A percentile compares a stretch with the other conserved stretches of the same genome.
Evolutionary conservation across 1,284 basidiomycete genomes (phyloP).

Genomic region (Cryptococcus sp.): DNA sequence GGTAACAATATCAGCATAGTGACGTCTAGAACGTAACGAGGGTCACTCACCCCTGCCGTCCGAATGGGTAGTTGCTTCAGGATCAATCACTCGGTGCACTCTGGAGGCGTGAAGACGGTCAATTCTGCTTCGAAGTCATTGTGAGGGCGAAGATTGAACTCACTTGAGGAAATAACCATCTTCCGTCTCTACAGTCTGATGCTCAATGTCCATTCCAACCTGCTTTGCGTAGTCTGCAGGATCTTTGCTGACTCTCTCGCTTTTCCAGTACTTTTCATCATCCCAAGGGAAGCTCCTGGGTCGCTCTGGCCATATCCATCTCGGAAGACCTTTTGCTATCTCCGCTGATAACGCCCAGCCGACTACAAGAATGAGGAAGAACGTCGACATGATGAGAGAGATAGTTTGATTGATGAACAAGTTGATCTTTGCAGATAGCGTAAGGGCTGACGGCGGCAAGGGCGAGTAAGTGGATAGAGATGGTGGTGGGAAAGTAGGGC

Average conservation of each 20-base stretch:
- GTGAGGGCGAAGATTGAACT: constrained; percentile 16
- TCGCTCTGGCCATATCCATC: constrained; percentile 37
- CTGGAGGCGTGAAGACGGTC: constrained; percentile 26
- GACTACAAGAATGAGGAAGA: constrained; percentile 57
- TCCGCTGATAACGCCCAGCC: constrained; percentile 51
- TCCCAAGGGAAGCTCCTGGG: constrained; percentile 58
- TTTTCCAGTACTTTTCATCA: constrained; percentile 56
- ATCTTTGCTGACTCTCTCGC: constrained; percentile 59
- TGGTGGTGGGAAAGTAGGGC: constrained; percentile 53
- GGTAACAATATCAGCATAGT: background rate
- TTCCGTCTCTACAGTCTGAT: constrained; percentile 62
- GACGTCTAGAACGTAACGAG: background rate
- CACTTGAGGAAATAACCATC: constrained; percentile 61
- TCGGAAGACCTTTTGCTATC: constrained; percentile 38
- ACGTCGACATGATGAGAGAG: constrained; percentile 57
- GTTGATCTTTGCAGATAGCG: constrained; percentile 38
- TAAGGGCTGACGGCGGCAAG: constrained; percentile 38
- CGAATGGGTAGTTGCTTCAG: constrained; percentile 50
- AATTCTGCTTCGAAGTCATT: background rate
- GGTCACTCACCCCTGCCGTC: constrained; percentile 52
- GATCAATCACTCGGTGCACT: constrained; percentile 60
- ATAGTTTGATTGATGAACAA: constrained; percentile 56
- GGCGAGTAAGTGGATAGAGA: constrained; percentile 49
- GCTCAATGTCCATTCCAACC: constrained; percentile 61
- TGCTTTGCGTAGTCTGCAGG: constrained; percentile 61